Conservation (phyloP, 371 early-diverging fungal genomes). For the Rhizopus delemar region DNA sequence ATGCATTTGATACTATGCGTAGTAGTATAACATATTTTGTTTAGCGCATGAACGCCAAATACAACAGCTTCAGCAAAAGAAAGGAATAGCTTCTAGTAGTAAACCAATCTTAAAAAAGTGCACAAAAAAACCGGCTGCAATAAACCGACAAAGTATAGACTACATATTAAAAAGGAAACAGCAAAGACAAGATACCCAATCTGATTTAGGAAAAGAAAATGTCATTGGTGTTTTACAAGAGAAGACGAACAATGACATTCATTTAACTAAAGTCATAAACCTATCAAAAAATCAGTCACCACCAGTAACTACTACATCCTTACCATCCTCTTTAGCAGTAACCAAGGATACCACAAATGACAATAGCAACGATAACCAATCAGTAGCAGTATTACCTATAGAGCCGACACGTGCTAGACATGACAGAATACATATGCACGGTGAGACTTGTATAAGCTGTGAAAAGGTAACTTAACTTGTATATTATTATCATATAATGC, state of each 20-base stretch:
- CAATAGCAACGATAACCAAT: too few species aligned
- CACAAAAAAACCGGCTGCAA: not conserved
- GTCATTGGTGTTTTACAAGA: too few species aligned
- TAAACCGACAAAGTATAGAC: not conserved
- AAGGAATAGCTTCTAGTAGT: not conserved
- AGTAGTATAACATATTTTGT: not conserved
- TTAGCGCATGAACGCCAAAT: not conserved
- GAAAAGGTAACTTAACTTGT: not conserved
- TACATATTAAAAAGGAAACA: not conserved
- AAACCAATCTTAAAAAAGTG: not conserved
- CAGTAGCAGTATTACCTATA: not conserved
- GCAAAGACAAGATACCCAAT: conserved; percentile 1
- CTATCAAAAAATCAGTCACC: not conserved
- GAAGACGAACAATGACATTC: not conserved
- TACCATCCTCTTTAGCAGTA: too few species aligned
- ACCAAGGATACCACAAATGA: too few species aligned
- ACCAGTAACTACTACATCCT: too few species aligned
- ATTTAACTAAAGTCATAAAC: not conserved
- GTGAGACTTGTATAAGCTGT: not conserved
- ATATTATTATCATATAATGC: not conserved
- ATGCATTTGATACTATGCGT: too few species aligned
- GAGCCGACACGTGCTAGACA: not conserved
- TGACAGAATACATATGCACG: not conserved
- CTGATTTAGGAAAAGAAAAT: conserved; percentile 1
- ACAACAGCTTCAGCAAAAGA: not conserved